Conservation (phyloP, 768 basidiomycete species). For the Tulasnella sp. region DNA sequence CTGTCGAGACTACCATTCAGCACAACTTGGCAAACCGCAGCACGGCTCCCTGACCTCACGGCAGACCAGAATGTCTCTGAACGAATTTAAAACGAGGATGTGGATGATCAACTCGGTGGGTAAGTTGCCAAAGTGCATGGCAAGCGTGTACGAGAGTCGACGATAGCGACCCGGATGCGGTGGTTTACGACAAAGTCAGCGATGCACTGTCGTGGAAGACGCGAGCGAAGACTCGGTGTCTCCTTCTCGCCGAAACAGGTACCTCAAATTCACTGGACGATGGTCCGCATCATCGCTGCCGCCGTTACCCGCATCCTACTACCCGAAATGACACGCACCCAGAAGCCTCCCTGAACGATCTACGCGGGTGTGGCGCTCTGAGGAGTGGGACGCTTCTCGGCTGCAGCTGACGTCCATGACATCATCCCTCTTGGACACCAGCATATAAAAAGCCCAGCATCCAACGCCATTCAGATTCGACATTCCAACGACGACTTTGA, state of each 20-base stretch:
- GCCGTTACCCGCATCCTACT: no score
- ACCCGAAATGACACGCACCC: no score
- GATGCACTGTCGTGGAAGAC: no score
- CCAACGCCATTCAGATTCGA: neutral
- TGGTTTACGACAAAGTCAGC: neutral
- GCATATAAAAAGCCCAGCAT: neutral
- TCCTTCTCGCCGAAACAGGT: neutral
- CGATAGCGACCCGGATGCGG: neutral
- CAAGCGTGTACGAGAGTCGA: neutral
- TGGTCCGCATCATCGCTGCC: no score
- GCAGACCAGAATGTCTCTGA: neutral
- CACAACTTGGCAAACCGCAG: neutral
- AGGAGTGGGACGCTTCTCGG: neutral
- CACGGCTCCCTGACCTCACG: neutral
- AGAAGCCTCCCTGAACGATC: neutral
- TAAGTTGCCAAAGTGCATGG: neutral
- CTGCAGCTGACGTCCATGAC: neutral
- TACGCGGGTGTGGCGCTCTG: slow-evolving; percentile 2
- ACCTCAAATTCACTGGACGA: neutral
- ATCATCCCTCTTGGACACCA: neutral
- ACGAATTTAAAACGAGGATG: neutral
- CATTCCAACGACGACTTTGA: neutral
- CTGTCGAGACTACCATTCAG: neutral
- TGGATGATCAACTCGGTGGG: neutral
- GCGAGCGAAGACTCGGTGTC: neutral